A percentile compares a stretch with the other conserved stretches of the same genome.
Conservation (phyloP, 2,329 filamentous ascomycete species). For the Tolypocladium nubicola region DNA sequence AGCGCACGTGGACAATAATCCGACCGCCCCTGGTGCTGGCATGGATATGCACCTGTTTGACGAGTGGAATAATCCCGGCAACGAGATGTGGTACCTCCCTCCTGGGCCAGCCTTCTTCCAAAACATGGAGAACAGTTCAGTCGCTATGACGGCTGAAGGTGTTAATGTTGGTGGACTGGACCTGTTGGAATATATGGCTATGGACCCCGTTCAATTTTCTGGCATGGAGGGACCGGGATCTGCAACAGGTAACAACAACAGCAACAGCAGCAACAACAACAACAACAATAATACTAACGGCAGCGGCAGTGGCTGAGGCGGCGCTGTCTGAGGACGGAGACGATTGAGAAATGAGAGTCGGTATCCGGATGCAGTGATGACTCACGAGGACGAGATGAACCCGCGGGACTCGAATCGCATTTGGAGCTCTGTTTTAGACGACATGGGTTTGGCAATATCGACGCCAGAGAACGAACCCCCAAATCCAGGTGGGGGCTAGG, state of each 20-base stretch:
- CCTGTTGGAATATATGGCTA: conserved; percentile 57
- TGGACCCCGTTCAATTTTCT: conserved; percentile 38
- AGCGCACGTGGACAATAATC: conserved; percentile 21
- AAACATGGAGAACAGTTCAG: conserved; percentile 48
- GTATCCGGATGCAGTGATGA: neutral
- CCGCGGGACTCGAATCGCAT: neutral
- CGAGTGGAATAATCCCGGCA: conserved; percentile 44
- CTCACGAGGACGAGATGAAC: neutral
- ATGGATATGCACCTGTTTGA: conserved; percentile 35
- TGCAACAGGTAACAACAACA: neutral
- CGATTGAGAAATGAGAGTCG: neutral
- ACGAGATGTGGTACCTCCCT: conserved; percentile 59
- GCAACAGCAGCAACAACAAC: neutral
- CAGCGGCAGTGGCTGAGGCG: neutral
- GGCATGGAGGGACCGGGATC: conserved; percentile 17
- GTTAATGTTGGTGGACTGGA: conserved; percentile 58
- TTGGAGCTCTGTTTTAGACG: neutral
- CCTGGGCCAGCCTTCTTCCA: conserved; percentile 55
- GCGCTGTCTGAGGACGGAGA: neutral
- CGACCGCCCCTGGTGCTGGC: conserved; percentile 9
- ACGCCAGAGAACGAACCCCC: neutral
- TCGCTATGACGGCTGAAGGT: conserved; percentile 57
- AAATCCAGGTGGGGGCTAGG: neutral
- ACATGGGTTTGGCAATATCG: neutral
- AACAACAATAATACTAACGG: neutral